Percentiles rank a stretch among this genome's conserved stretches.
Conservation (phyloP, 2,329 filamentous ascomycete genomes). For the Chaetomiaceae sp. region DNA sequence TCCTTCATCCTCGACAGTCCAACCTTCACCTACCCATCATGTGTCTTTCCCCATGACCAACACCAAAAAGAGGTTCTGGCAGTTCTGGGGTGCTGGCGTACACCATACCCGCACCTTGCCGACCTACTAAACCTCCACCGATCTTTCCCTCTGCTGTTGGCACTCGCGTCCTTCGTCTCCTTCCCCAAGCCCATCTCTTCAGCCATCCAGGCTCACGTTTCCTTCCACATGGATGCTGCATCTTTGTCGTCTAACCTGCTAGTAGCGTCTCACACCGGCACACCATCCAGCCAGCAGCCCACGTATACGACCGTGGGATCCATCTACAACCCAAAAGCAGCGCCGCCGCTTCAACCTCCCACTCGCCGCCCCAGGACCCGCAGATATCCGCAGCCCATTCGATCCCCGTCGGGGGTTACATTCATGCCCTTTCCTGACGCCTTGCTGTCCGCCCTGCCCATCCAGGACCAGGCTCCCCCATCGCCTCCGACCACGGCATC, state of each 20-base stretch:
- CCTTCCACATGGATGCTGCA: slow-evolving; percentile 13
- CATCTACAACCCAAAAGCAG: slow-evolving; percentile 45
- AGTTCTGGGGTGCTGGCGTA: too few relatives aligned
- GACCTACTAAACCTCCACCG: too few relatives aligned
- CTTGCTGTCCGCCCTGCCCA: slow-evolving; percentile 34
- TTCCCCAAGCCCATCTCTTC: not conserved
- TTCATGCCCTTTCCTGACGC: slow-evolving; percentile 36
- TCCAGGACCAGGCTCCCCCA: slow-evolving; percentile 27
- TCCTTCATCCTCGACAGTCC: too few relatives aligned
- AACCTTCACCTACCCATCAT: too few relatives aligned
- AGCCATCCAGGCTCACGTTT: not conserved
- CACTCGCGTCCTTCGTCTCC: not conserved
- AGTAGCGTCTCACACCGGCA: slow-evolving; percentile 10
- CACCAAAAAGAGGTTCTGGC: too few relatives aligned
- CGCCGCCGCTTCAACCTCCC: slow-evolving; percentile 46
- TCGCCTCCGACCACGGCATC: slow-evolving; percentile 24
- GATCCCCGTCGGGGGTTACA: slow-evolving; percentile 28
- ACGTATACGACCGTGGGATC: slow-evolving; percentile 55
- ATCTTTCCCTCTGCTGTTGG: not conserved
- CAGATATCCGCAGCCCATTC: slow-evolving; percentile 33
- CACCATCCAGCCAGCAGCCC: slow-evolving; percentile 30
- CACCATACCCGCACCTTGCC: too few relatives aligned
- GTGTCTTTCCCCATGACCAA: too few relatives aligned
- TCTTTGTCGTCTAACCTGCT: slow-evolving; percentile 17
- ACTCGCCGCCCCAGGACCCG: slow-evolving; percentile 45